Evolutionary conservation across 2,329 filamentous ascomycete species (phyloP).

Genomic region (Xylaria sp.): DNA sequence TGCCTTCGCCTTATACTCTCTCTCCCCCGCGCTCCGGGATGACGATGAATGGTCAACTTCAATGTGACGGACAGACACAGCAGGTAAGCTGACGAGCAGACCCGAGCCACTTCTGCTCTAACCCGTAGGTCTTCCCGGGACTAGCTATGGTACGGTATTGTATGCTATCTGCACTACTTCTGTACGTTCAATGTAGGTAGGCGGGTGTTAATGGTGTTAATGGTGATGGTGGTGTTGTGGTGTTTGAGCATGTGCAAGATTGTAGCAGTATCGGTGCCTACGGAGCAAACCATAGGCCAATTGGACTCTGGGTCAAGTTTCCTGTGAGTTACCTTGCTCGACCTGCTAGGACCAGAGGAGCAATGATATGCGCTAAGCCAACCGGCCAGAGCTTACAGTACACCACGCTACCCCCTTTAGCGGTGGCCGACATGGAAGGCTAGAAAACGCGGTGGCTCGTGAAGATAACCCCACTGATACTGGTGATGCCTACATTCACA

Average conservation of each 20-base stretch:
- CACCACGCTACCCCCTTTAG: background rate
- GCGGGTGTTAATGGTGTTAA: background rate
- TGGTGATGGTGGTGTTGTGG: background rate
- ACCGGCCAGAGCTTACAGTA: constrained; percentile 13
- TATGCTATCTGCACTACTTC: background rate
- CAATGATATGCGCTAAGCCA: constrained; percentile 12
- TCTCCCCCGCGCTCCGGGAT: constrained; percentile 4
- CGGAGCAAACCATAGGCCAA: constrained; percentile 26
- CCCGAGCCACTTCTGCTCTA: constrained; percentile 1
- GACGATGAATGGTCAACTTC: constrained; percentile 11
- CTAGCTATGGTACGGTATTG: too few species aligned
- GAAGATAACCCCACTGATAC: background rate
- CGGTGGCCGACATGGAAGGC: background rate
- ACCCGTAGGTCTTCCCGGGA: constrained; percentile 8
- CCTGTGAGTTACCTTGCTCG: constrained; percentile 16
- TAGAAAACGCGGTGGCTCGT: background rate
- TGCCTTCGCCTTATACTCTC: constrained; percentile 6
- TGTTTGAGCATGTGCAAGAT: constrained; percentile 22
- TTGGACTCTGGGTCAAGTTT: constrained; percentile 20
- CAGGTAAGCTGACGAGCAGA: constrained; percentile 13
- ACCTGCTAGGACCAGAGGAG: constrained; percentile 3
- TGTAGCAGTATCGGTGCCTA: background rate
- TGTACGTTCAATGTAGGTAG: too few species aligned
- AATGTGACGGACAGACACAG: background rate
- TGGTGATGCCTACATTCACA: background rate